These are phyloP conservation scores for Nemania bipapillata DNA, from an alignment of 2,329 filamentous ascomycete species.

Conservation along the genomic window DNA sequence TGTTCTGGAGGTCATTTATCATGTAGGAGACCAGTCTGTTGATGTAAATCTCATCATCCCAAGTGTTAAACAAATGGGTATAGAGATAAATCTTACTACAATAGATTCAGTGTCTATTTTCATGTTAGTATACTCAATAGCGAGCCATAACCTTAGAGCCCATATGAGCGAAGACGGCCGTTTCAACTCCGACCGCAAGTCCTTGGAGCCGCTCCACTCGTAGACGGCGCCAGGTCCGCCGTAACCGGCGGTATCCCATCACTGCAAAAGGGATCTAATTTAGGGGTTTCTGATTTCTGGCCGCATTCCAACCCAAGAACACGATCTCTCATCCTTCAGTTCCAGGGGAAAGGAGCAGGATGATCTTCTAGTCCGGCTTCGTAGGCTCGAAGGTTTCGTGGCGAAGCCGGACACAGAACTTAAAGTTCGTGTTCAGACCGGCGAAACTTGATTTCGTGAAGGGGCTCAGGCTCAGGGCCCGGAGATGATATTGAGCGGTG, in stretches of 20 bases:
- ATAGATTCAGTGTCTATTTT: neutral
- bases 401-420: constrained; percentile 4
- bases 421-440: neutral
- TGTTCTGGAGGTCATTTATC: neutral
- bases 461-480: neutral
- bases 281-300: constrained; percentile 26
- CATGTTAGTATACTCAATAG: neutral
- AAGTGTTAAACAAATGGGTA: neutral
- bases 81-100: neutral
- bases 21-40: no score
- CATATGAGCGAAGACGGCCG: neutral
- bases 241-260: constrained; percentile 14
- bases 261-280: constrained; percentile 19
- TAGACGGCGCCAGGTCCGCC: constrained; percentile 20
- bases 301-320: constrained; percentile 26
- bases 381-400: constrained; percentile 25
- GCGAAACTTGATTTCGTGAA: neutral
- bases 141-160: neutral
- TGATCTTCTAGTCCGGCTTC: constrained; percentile 22
- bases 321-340: constrained; percentile 23
- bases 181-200: constrained; percentile 11
- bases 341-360: constrained; percentile 14
- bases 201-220: constrained; percentile 29
- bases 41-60: neutral
- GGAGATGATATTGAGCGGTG: neutral